Base-by-base conservation (phyloP, 2,329 filamentous ascomycete genomes). In the Alternaria gaisen region DNA sequence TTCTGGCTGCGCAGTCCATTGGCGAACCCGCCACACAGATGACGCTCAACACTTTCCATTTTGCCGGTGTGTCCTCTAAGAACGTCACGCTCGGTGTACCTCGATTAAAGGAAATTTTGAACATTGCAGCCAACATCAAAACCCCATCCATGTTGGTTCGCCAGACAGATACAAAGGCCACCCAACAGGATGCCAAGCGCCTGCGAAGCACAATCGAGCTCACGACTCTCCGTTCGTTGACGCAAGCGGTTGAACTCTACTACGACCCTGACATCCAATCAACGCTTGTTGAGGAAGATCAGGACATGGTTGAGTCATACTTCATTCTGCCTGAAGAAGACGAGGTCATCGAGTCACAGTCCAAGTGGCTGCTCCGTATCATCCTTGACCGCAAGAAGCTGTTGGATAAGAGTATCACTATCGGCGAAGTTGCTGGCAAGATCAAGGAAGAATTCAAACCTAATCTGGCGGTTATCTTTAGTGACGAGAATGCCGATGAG, bases 21-120 rank as follows among this genome's bases (percentile, higher is more conserved):
- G 95, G 95, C 83, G 95, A 99, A 80, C 95, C 95, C 41, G 96
- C 95, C 22, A 99, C 95, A 1, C 95, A 99, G 84, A 99, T 99
- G 95, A 99, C 95, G 1, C 83, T 99, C 63, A 99, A 99, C 83
- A 99, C 95, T 24, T 99, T 99, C 91, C 95, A 99, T 85, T 99
- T 99, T 80, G 94, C 95, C 80, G 95, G 95, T 97, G 93, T 99
- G 63, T 97, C 96, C 38, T 97, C 94, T 24, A 99, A 99, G 90
- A 99, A 99, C 85, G 94, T 99, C 56, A 99, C 95, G 0, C 90
- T 99, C 50, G 95, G 95, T 93, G 95, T 99, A 43, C 95, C 95
- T 43, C 94, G 95, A 89, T 88, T 99, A 51, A 99, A 99, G 86
- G 95, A 99, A 83, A 99, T 99, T 88, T 86, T 99, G 59, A 99